Percentiles rank a stretch among this genome's conserved stretches.
Conservation (phyloP, 305 asterid genomes). For the Fraxinus floribunda region DNA sequence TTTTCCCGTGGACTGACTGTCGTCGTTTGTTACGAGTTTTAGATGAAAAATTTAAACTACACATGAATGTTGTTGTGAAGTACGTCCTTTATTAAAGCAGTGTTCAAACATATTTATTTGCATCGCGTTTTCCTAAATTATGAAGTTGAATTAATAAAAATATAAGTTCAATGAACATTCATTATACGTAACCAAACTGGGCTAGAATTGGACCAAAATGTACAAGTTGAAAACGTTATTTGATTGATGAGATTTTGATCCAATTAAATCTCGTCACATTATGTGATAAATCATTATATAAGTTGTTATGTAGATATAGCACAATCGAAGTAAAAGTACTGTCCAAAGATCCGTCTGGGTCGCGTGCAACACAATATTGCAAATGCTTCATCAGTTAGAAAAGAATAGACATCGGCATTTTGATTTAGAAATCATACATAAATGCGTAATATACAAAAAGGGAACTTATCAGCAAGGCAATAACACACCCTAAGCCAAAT, state of each 20-base stretch:
- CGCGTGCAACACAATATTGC: not conserved
- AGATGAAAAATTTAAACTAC: not conserved
- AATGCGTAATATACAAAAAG: conserved; percentile 32
- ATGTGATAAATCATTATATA: too few species aligned
- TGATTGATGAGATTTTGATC: too few species aligned
- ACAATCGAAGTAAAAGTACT: not conserved
- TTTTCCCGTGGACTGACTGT: not conserved
- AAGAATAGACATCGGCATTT: conserved; percentile 19
- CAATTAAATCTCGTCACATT: too few species aligned
- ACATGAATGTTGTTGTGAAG: not conserved
- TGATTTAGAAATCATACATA: conserved; percentile 30
- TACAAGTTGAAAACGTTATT: too few species aligned
- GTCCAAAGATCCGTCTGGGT: not conserved
- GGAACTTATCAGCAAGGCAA: conserved; percentile 21
- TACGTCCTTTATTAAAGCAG: not conserved
- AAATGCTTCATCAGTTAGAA: not conserved
- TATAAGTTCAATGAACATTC: not conserved
- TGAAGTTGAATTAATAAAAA: not conserved
- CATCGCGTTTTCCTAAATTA: not conserved
- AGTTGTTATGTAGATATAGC: too few species aligned
- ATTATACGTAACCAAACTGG: not conserved
- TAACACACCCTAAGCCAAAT: conserved; percentile 30
- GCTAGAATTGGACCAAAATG: not conserved
- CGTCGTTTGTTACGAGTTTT: not conserved
- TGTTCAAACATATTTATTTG: not conserved